These are phyloP conservation scores for Rosa hybrid DNA, from an alignment of 331 rosid genomes.

Conservation along the genomic window DNA sequence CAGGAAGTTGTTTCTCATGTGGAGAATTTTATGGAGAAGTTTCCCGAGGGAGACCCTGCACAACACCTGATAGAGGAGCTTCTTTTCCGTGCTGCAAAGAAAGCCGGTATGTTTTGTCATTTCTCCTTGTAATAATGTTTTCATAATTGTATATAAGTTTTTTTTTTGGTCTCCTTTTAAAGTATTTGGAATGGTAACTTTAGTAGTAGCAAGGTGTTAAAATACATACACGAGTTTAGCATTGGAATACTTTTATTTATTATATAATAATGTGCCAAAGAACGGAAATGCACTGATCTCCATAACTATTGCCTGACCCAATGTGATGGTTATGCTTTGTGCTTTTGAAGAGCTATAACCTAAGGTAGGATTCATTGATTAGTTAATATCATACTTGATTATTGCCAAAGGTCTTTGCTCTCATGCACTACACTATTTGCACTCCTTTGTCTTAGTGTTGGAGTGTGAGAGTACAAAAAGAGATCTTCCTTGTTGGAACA, in stretches of 20 bases:
- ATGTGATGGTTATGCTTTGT: constrained; percentile 6
- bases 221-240: not conserved
- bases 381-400: not conserved
- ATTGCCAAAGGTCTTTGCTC: not conserved
- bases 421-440: not conserved
- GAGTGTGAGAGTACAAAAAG: not conserved
- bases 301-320: not conserved
- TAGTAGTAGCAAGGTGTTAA: not conserved
- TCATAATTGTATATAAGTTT: not conserved
- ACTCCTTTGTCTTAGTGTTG: not conserved
- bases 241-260: not conserved
- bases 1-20: constrained; percentile 90
- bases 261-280: not conserved
- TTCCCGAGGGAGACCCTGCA: constrained; percentile 96
- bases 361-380: not conserved
- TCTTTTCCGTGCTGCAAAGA: constrained; percentile 90
- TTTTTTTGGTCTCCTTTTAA: not conserved
- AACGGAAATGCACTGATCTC: not conserved
- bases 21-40: constrained; percentile 89
- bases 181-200: not conserved
- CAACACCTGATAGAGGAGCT: constrained; percentile 97
- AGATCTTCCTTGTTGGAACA: not conserved
- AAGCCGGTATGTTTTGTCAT: constrained; percentile 63
- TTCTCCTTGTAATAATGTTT: constrained; percentile 1
- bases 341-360: not conserved